Evolutionary conservation across 2,329 filamentous ascomycete genomes (phyloP).

Genomic region (Pseudogymnoascus sp.): DNA sequence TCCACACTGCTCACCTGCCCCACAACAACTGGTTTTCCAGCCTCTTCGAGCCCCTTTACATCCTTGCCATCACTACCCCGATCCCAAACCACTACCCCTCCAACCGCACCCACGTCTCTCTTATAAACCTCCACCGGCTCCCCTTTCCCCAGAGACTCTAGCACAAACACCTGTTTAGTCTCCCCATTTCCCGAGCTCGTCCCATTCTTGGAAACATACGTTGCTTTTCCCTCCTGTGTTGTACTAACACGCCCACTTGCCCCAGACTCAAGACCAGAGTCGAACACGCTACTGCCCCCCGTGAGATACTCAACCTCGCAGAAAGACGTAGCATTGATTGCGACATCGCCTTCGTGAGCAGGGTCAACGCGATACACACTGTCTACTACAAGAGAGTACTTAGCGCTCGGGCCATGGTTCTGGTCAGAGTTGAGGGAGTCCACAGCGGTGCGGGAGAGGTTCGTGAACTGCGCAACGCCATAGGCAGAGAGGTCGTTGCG

Average conservation of each 20-base stretch:
- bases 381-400: slow-evolving; percentile 54
- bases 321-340: slow-evolving; percentile 38
- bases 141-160: background rate
- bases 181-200: slow-evolving; percentile 31
- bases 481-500: slow-evolving; percentile 45
- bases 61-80: slow-evolving; percentile 29
- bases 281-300: slow-evolving; percentile 23
- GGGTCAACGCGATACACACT: slow-evolving; percentile 38
- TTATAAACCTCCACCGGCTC: slow-evolving; percentile 42
- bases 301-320: slow-evolving; percentile 23
- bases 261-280: slow-evolving; percentile 36
- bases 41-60: slow-evolving; percentile 13
- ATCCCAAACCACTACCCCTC: slow-evolving; percentile 45
- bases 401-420: slow-evolving; percentile 36
- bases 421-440: slow-evolving; percentile 31
- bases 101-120: slow-evolving; percentile 47
- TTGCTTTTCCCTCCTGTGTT: slow-evolving; percentile 49
- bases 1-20: slow-evolving; percentile 12
- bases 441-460: slow-evolving; percentile 42
- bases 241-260: slow-evolving; percentile 38
- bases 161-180: slow-evolving; percentile 29
- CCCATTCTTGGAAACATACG: slow-evolving; percentile 37
- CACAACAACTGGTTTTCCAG: slow-evolving; percentile 8
- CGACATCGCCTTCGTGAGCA: slow-evolving; percentile 40
- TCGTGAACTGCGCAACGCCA: slow-evolving; percentile 47